These are phyloP conservation scores for Ramalina intermedia DNA, from an alignment of 495 filamentous ascomycete species.

Conservation along the genomic window DNA sequence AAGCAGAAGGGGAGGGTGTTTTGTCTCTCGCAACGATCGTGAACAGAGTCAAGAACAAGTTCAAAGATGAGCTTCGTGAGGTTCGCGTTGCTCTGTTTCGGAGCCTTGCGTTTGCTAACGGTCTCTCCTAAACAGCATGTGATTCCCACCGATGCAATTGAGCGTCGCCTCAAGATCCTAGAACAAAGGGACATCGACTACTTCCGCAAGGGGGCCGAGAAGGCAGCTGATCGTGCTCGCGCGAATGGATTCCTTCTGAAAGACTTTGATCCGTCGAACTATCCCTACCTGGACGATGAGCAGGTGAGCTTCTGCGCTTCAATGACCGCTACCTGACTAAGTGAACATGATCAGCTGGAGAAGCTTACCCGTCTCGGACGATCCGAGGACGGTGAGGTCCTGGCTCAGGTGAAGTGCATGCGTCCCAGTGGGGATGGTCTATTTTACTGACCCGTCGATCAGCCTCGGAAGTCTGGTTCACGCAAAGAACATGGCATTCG, in stretches of 20 bases:
- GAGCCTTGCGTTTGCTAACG: no score
- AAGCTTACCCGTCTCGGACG: no score
- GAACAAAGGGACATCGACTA: conserved; percentile 7
- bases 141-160: neutral
- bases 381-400: no score
- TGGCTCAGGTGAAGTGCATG: no score
- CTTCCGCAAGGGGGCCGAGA: conserved; percentile 1
- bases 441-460: no score
- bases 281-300: conserved; percentile 1
- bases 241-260: conserved; percentile 4
- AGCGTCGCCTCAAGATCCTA: conserved; percentile 4
- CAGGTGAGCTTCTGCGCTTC: neutral
- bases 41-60: conserved; percentile 5
- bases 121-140: no score
- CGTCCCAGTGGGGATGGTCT: no score
- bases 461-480: no score
- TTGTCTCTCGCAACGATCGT: neutral
- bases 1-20: conserved; percentile 4
- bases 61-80: neutral
- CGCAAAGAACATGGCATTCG: no score
- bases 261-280: conserved; percentile 1
- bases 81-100: no score
- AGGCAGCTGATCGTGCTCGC: neutral
- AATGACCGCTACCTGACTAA: no score
- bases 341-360: no score